These are phyloP conservation scores for Kazachstania psychrophila DNA, from an alignment of 805 yeast genomes.

Conservation along the genomic window DNA sequence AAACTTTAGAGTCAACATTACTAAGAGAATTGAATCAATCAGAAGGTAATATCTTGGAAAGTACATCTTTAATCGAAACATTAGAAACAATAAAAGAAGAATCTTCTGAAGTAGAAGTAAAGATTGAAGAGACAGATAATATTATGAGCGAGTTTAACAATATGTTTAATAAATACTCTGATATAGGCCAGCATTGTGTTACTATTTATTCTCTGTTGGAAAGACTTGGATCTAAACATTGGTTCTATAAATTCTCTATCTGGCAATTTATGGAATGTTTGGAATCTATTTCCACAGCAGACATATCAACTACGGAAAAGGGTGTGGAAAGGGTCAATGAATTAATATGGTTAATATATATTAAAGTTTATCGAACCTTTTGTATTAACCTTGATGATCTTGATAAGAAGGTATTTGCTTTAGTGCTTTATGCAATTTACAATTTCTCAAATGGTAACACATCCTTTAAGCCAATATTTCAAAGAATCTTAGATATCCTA, in stretches of 20 bases:
- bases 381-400: conserved; percentile 38
- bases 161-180: conserved; percentile 38
- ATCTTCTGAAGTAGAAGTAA: conserved; percentile 41
- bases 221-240: conserved; percentile 33
- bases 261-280: conserved; percentile 34
- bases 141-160: conserved; percentile 48
- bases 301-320: conserved; percentile 5
- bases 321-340: conserved; percentile 17
- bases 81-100: conserved; percentile 61
- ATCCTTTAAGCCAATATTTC: conserved; percentile 8
- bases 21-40: conserved; percentile 49
- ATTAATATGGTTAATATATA: conserved; percentile 35
- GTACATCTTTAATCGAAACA: conserved; percentile 47
- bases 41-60: conserved; percentile 57
- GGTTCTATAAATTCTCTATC: conserved; percentile 53
- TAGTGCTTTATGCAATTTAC: conserved; percentile 29
- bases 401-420: conserved; percentile 40
- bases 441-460: conserved; percentile 4
- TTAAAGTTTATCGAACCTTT: conserved; percentile 37
- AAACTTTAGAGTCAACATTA: conserved; percentile 48
- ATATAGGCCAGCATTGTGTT: conserved; percentile 50
- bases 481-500: neutral
- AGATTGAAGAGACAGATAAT: conserved; percentile 44
- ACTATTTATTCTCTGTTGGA: conserved; percentile 41
- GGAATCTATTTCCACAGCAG: conserved; percentile 20